A percentile compares a stretch with the other conserved stretches of the same genome.
Evolutionary conservation across 257 asterid genomes (phyloP).

Genomic region (Salvia splendens): DNA sequence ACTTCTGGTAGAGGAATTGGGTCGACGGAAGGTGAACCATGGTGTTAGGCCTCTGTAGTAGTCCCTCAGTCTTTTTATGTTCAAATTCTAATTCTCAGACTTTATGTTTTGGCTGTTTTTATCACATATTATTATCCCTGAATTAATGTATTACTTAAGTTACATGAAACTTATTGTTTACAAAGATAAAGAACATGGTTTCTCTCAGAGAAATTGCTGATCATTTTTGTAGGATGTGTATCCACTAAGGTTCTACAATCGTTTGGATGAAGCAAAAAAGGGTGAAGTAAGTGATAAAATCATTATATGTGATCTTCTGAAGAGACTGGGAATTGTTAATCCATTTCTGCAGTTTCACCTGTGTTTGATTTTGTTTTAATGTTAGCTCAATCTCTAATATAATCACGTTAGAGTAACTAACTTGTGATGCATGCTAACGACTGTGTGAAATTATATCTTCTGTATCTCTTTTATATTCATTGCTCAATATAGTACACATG

Average conservation of each 20-base stretch:
- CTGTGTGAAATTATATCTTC: not conserved
- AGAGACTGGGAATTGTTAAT: not conserved
- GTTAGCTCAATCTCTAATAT: conserved; percentile 7
- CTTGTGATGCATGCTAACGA: not conserved
- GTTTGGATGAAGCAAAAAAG: conserved; percentile 86
- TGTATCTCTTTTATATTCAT: not conserved
- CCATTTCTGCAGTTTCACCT: conserved; percentile 20
- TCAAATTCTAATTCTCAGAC: conserved; percentile 7
- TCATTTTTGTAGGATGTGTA: conserved; percentile 64
- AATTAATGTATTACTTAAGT: conserved; percentile 9
- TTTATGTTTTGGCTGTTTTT: conserved; percentile 21
- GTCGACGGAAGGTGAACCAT: conserved; percentile 75
- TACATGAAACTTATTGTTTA: conserved; percentile 21
- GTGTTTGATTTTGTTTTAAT: conserved; percentile 1
- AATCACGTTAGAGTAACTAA: conserved; percentile 20
- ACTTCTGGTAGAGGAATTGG: conserved; percentile 90
- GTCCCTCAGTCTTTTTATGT: conserved; percentile 13
- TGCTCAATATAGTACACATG: not conserved
- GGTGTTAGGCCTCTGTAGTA: conserved; percentile 54
- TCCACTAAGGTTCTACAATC: conserved; percentile 81
- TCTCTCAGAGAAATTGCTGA: conserved; percentile 22
- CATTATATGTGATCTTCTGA: conserved; percentile 18
- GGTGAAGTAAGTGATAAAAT: conserved; percentile 81
- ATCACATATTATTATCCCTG: not conserved
- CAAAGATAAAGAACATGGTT: not conserved